Conservation (phyloP, 2,329 filamentous ascomycete genomes). For the Bipolaris victoriae region DNA sequence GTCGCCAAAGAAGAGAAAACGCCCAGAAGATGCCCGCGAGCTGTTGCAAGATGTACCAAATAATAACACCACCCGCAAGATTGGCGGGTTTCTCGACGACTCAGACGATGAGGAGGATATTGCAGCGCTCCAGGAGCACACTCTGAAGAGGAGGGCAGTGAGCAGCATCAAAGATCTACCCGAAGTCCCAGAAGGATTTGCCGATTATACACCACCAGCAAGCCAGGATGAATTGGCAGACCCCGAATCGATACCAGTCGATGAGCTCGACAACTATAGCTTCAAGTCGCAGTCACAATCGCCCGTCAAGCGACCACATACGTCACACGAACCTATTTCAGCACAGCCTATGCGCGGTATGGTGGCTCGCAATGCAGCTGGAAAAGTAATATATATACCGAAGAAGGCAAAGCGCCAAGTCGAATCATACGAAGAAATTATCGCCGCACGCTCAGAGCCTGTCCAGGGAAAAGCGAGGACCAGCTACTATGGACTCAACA, state of each 20-base stretch:
- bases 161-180: slow-evolving; percentile 38
- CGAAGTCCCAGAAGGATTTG: slow-evolving; percentile 28
- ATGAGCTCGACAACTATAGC: slow-evolving; percentile 38
- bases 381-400: slow-evolving; percentile 62
- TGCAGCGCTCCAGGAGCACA: slow-evolving; percentile 49
- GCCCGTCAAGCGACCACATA: slow-evolving; percentile 26
- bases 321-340: slow-evolving; percentile 21
- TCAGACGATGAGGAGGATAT: slow-evolving; percentile 51
- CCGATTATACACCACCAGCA: slow-evolving; percentile 42
- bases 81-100: slow-evolving; percentile 49
- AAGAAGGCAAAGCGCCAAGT: slow-evolving; percentile 57
- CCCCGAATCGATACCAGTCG: slow-evolving; percentile 38
- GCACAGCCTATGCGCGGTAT: slow-evolving; percentile 28
- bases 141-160: slow-evolving; percentile 43
- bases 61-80: slow-evolving; percentile 44
- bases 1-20: slow-evolving; percentile 50
- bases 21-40: slow-evolving; percentile 33
- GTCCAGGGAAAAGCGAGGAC: slow-evolving; percentile 69
- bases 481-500: slow-evolving; percentile 91
- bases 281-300: slow-evolving; percentile 35
- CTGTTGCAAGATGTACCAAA: slow-evolving; percentile 43
- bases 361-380: slow-evolving; percentile 58
- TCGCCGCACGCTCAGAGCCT: slow-evolving; percentile 70
- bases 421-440: slow-evolving; percentile 69
- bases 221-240: slow-evolving; percentile 41